Evolutionary conservation across 2,329 filamentous ascomycete species (phyloP), one percentile per base, ranked within the genome.

Genomic region (Cercospora sp.): DNA sequence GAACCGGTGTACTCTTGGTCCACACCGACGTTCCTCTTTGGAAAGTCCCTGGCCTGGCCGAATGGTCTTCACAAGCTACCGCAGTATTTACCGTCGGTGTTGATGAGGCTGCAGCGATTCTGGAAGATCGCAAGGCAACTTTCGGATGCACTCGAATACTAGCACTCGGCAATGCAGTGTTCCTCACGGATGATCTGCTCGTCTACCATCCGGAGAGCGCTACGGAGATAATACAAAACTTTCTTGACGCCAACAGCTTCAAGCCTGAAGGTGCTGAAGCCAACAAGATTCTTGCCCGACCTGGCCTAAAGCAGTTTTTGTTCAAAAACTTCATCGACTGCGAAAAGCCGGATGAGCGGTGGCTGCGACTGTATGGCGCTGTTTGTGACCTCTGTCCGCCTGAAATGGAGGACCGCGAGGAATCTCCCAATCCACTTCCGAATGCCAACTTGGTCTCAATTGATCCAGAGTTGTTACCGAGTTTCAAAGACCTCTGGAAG

Each of bases 101-200:
- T 72, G 79, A 74, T 51, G 66, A 57, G 60, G 63, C 26, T 21
- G 66, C 30, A 70, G 60, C 68, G 26, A 70, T 43, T 13, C 10
- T 57, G 1, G 61, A 70, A 40, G 72, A 76, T 10, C 30, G 67
- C 12, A 67, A 72, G 10, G 65, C 72, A 5, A 53, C 43, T 5
- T 74, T 72, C 8, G 66, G 66, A 4, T 74, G 70, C 66, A 66
- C 75, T 72, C 67, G 77, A 66, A 59, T 78, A 68, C 82, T 83
- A 55, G 79, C 81, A 0, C 70, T 74, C 26, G 81, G 81, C 5
- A 76, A 74, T 6, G 75, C 81, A 5, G 77, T 80, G 10, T 81
- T 81, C 70, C 79, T 83, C 16, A 82, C 81, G 1, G 81, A 83
- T 45, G 79, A 83, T 30, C 75, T 82, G 1, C 80, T 83, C 53